Percentiles rank a stretch among this genome's conserved stretches.
Evolutionary conservation across 495 filamentous ascomycete genomes (phyloP).

Genomic region (Penicillium desertorum): DNA sequence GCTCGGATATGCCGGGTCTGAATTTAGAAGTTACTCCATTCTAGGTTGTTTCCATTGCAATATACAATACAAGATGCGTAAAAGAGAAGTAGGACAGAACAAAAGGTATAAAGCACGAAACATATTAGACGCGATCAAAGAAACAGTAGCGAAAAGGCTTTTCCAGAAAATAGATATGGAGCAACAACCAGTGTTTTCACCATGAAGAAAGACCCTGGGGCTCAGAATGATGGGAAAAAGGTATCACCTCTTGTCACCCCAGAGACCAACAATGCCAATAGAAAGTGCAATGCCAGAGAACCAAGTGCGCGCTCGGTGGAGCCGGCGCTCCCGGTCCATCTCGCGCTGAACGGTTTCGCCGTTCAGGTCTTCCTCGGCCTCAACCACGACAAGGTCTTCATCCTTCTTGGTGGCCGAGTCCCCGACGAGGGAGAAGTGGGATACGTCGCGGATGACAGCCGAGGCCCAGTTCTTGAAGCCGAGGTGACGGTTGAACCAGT

Average conservation of each 20-base stretch:
- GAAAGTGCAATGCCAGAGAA: slow-evolving; percentile 66
- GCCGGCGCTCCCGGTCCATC: slow-evolving; percentile 63
- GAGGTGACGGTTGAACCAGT: slow-evolving; percentile 47
- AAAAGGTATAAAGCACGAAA: slow-evolving; percentile 1
- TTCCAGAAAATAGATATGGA: slow-evolving; percentile 2
- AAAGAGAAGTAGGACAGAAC: neutral
- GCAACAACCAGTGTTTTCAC: slow-evolving; percentile 14
- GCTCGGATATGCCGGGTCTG: neutral
- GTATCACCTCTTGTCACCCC: slow-evolving; percentile 68
- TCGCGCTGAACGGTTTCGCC: slow-evolving; percentile 75
- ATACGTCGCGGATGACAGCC: slow-evolving; percentile 31
- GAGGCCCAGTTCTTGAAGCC: slow-evolving; percentile 33
- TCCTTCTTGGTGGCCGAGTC: slow-evolving; percentile 58
- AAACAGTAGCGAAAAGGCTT: neutral
- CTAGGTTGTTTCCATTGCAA: neutral
- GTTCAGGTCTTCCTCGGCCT: slow-evolving; percentile 62
- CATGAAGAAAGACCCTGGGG: neutral
- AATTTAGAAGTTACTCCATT: neutral
- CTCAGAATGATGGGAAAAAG: neutral
- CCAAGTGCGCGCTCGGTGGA: slow-evolving; percentile 58
- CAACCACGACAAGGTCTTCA: slow-evolving; percentile 59
- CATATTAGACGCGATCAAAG: neutral
- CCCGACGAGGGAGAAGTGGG: slow-evolving; percentile 17
- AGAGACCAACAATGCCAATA: slow-evolving; percentile 80
- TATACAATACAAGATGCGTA: neutral